Percentiles rank a stretch among this genome's conserved stretches.
Conservation (phyloP, 164 flowering plant genomes). For the Sedum album region DNA sequence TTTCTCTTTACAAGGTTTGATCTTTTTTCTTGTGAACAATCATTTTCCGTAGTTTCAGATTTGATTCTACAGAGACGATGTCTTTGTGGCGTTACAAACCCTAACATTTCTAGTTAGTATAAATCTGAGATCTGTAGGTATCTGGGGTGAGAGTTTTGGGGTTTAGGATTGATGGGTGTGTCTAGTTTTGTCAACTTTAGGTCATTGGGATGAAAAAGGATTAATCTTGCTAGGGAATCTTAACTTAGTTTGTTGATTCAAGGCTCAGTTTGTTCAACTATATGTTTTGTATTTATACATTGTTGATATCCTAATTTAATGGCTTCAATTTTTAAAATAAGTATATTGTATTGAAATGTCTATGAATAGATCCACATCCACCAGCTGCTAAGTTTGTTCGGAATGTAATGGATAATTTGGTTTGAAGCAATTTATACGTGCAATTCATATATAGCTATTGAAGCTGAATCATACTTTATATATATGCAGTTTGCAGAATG, state of each 20-base stretch:
- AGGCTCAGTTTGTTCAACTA: neutral
- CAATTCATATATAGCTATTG: neutral
- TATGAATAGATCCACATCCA: too few species aligned
- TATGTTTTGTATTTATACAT: too few species aligned
- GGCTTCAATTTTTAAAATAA: neutral
- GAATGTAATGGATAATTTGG: neutral
- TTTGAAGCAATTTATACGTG: neutral
- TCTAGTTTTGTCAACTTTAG: neutral
- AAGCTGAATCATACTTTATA: neutral
- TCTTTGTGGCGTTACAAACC: too few species aligned
- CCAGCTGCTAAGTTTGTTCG: too few species aligned
- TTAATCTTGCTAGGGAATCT: neutral
- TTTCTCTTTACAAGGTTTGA: too few species aligned
- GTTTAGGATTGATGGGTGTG: neutral
- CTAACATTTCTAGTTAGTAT: neutral
- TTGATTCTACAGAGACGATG: too few species aligned
- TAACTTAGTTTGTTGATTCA: neutral
- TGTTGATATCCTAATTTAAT: neutral
- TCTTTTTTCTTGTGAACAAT: too few species aligned
- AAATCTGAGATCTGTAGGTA: neutral
- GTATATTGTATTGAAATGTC: too few species aligned
- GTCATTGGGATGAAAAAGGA: neutral
- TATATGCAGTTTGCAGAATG: slow-evolving; percentile 62
- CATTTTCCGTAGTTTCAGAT: too few species aligned
- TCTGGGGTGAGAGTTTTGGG: neutral